phyloP scores from a whole-genome alignment of 441 rosid species.

The Pelargonium australe region DNA sequence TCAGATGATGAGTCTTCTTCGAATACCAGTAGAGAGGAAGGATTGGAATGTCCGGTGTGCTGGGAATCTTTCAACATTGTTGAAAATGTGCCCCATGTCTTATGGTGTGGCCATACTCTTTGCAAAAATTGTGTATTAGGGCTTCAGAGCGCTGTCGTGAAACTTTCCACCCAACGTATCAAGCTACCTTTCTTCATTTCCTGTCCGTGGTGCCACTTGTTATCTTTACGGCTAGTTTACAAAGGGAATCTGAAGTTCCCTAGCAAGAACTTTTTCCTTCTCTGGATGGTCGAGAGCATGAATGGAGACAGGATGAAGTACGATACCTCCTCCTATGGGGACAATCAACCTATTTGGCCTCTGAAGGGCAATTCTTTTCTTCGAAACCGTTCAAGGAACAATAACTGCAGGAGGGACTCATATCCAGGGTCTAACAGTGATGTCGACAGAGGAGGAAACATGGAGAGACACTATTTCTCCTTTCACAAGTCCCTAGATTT shows the following conservation, averaged over 20 bases:
- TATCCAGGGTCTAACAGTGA: slow-evolving; percentile 10
- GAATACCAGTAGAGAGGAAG: slow-evolving; percentile 22
- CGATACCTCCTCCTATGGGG: slow-evolving; percentile 14
- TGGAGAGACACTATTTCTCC: slow-evolving; percentile 17
- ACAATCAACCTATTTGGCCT: slow-evolving; percentile 17
- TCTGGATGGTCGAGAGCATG: slow-evolving; percentile 30
- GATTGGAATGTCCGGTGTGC: slow-evolving; percentile 28
- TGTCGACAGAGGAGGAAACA: background rate
- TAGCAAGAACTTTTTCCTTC: slow-evolving; percentile 27
- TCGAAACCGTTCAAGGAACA: slow-evolving; percentile 9
- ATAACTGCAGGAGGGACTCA: slow-evolving; percentile 16
- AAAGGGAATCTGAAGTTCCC: slow-evolving; percentile 25
- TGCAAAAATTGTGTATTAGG: slow-evolving; percentile 26
- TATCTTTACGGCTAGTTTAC: slow-evolving; percentile 20
- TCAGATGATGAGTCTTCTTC: slow-evolving; percentile 24
- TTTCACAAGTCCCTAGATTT: slow-evolving; percentile 23
- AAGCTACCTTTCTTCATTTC: slow-evolving; percentile 26
- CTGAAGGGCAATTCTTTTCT: slow-evolving; percentile 15
- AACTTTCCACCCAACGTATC: slow-evolving; percentile 19
- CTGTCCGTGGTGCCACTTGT: slow-evolving; percentile 29
- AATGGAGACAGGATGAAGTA: slow-evolving; percentile 20
- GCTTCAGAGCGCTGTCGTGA: slow-evolving; percentile 23
- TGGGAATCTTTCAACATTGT: slow-evolving; percentile 29
- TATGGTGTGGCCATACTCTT: slow-evolving; percentile 28
- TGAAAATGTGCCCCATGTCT: slow-evolving; percentile 25